Base-by-base conservation (phyloP, 108 stramenopile species). In the Mediolabrus comicus region DNA sequence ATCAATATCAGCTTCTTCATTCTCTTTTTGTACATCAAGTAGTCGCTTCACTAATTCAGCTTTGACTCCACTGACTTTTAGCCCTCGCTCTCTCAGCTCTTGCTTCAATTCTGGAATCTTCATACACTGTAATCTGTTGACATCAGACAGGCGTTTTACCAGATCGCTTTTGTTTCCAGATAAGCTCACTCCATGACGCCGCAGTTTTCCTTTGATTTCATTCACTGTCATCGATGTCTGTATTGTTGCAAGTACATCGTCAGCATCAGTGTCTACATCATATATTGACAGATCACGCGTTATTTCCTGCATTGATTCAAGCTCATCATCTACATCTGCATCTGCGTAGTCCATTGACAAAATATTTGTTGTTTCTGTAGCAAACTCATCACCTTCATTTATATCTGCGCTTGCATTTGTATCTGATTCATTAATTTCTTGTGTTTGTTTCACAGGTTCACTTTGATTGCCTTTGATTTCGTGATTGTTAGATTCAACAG, bases 41-140 rank as follows among this genome's bases (percentile, higher is more conserved):
- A 79, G 60, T 39, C 78, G 55, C 11, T 66, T 51, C 27, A 79
- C 66, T 32, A 79, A 46, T 28, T 79, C 78, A 8, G 68, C 52
- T 34, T 79, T 79, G 51, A 70, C 75, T 7, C 78, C 78, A 2
- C 53, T 36, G 19, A 79, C 68, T 62, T 79, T 79, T 32, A 79
- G 39, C n/a, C 67, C 73, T 22, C 59, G 56, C 9, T 38, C 31
- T 13, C 54, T 49, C 34, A 79, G 55, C 39, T 53, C 27, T 24
- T 52, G 67, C 38, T 74, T 79, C 31, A 79, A 69, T 35, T 67
- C 53, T 3, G 41, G 39, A 8, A 54, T 27, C 17, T 67, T 79
- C 78, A 74, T 69, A 19, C 29, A 59, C 33, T 65, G 33, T 13
- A 72, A 66, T 55, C 53, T 54, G 27, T 72, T 53, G 43, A 31